Base-by-base conservation (phyloP, 805 yeast species). In the Candida silvicultrix region DNA sequence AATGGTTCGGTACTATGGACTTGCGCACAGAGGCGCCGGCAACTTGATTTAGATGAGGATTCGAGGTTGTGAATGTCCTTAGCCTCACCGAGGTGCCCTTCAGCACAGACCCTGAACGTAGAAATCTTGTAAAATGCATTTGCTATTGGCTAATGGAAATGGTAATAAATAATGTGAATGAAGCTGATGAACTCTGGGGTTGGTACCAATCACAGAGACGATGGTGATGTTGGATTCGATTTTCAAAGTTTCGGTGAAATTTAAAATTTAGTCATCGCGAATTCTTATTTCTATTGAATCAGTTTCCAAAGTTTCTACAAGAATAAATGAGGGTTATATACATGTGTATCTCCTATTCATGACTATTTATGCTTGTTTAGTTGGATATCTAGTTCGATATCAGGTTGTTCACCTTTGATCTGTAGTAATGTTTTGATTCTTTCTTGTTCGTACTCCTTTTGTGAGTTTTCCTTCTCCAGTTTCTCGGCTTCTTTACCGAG, bases 401-500 rank as follows among this genome's bases (percentile, higher is more conserved):
- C 55, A 11, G 55, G 54, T 21, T 52, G 55, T 2, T 41, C 18
- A 3, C 37, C 48, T 5, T 38, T 39, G 15, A 41, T 43, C 15
- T 46, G 25, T 31, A 55, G 23, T 29, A 55, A 12, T 29, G 41
- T 39, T 29, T 53, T 46, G 37, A 54, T 47, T 40, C 52, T 44
- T 14, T 54, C 55, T 7, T 45, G 37, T 35, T 54, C 57, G 8
- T 40, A 29, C 2, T 19, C 42, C 3, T 39, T 36, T 3, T 19
- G 25, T 3, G 11, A 6, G 14, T 41, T 37, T 31, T 43, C 43
- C 21, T 40, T 38, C 19, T 25, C 32, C 10, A 34, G 12, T 16
- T 45, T 43, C 22, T 48, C 49, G 23, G 52, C 40, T 22, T 58
- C 68, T 32, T 61, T 52, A 5, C 63, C 63, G 40, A 85, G 61